Percentiles rank a stretch among this genome's conserved stretches.
Conservation (phyloP, 306 rosid species). For the Malus sylvestris region DNA sequence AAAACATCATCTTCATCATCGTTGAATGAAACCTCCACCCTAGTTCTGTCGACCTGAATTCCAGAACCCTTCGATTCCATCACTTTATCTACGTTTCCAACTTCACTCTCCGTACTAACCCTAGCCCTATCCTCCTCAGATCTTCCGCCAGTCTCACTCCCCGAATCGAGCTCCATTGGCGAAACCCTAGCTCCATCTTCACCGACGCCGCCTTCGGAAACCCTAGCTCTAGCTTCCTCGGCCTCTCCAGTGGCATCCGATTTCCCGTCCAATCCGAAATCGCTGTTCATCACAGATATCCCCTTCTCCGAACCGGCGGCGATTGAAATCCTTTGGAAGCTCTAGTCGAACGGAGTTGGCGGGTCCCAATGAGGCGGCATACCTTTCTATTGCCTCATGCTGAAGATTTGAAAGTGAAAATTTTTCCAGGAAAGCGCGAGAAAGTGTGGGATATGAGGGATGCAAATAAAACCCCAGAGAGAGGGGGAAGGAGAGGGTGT, state of each 20-base stretch:
- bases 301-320: conserved; percentile 9
- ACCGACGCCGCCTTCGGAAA: conserved; percentile 15
- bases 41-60: conserved; percentile 16
- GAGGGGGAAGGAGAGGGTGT: conserved; percentile 11
- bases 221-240: conserved; percentile 12
- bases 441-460: background rate
- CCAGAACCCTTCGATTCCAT: conserved; percentile 12
- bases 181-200: conserved; percentile 36
- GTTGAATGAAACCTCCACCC: conserved; percentile 10
- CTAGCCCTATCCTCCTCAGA: conserved; percentile 24
- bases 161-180: conserved; percentile 31
- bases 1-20: conserved; percentile 4
- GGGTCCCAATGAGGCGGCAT: conserved; percentile 11
- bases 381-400: conserved; percentile 2
- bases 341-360: conserved; percentile 20
- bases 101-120: conserved; percentile 24
- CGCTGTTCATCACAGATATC: conserved; percentile 50
- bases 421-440: background rate
- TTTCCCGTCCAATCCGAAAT: conserved; percentile 27
- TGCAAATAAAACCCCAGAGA: conserved; percentile 18
- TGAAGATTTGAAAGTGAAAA: too few species aligned
- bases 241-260: conserved; percentile 25
- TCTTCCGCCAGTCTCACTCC: conserved; percentile 27
- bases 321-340: conserved; percentile 13
- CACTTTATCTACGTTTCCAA: conserved; percentile 15